Evolutionary conservation across 768 basidiomycete genomes (phyloP), one percentile per base, ranked within the genome.

Genomic region (Termitomyces sp.): DNA sequence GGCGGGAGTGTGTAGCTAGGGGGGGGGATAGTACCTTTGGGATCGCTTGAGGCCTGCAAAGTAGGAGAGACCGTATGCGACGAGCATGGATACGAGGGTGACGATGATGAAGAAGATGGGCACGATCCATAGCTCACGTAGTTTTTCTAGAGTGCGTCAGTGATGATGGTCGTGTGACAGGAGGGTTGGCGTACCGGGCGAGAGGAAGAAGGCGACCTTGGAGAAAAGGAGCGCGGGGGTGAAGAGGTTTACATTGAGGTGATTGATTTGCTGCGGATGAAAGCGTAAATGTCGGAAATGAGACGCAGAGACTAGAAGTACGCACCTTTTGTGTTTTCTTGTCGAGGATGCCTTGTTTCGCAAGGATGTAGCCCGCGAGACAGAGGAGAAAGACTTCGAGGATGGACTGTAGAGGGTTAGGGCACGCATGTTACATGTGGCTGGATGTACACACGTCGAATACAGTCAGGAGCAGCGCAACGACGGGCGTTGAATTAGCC

Each of bases 201-300:
- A 84, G 44, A 95, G 72, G 70, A 89, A 92, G 75, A 95, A 96
- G 0, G 95, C 96, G 23, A 98, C 94, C 75, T 97, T 98, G 13
- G 91, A 94, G 74, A 96, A 95, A 35, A 96, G 77, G 6, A 95
- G 82, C 0, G 89, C 87, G 0, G 91, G 90, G 0, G 91, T 93
- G 75, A 98, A 97, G 35, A 98, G 82, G 0, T 89, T 89, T 26
- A 96, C 85, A 70, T 95, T 96, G 55, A 96, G 74, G 23, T 82
- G 79, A 66, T 93, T 93, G 20, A 93, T 75, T 82, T 85, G 82
- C 89, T 91, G 66, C 16, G n/a, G 53, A 18, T 36, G 28, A 51
- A 18, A 16, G 41, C 7, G 2, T 20, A n/a, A 43, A 9, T 9
- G n/a, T 43, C 9, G n/a, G 13, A n/a, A n/a, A 41, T 18, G 40